Evolutionary conservation across 352 stramenopile genomes (phyloP).

Genomic region (Phytophthora sp.): DNA sequence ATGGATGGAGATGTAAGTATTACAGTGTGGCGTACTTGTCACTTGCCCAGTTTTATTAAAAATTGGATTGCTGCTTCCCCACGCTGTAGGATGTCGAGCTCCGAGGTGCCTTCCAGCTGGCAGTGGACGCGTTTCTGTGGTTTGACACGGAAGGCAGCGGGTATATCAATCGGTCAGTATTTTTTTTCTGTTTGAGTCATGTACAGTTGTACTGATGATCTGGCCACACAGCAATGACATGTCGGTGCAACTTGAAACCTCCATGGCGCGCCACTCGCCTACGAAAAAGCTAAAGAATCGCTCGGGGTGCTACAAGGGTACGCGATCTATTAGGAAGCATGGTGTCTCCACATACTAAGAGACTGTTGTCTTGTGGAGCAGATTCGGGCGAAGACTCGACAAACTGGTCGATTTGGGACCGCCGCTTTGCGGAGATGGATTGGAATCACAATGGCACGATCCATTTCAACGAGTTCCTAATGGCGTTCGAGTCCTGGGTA

Average conservation of each 20-base stretch:
- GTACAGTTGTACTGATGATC: too few relatives aligned
- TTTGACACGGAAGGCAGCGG: slow-evolving; percentile 78
- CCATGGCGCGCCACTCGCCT: slow-evolving; percentile 64
- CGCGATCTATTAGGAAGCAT: background rate
- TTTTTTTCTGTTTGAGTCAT: too few relatives aligned
- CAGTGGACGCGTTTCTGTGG: slow-evolving; percentile 77
- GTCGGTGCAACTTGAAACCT: slow-evolving; percentile 53
- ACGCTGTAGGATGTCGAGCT: slow-evolving; percentile 61
- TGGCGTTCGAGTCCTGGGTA: slow-evolving; percentile 86
- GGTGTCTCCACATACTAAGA: background rate
- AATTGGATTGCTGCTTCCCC: too few relatives aligned
- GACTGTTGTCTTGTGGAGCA: background rate
- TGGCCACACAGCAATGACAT: slow-evolving; percentile 60
- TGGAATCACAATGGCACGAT: slow-evolving; percentile 84
- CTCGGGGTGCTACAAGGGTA: slow-evolving; percentile 6
- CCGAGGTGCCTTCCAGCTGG: slow-evolving; percentile 73
- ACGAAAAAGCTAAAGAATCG: slow-evolving; percentile 54
- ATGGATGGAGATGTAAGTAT: slow-evolving; percentile 1
- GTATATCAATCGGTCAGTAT: slow-evolving; percentile 63
- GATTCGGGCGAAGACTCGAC: slow-evolving; percentile 47
- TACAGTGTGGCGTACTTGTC: too few relatives aligned
- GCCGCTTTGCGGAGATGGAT: slow-evolving; percentile 85
- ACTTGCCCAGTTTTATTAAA: too few relatives aligned
- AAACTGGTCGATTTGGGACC: slow-evolving; percentile 70
- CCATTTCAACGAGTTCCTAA: slow-evolving; percentile 88